Conservation (phyloP, 106 monocot species). For the Allium cepa region DNA sequence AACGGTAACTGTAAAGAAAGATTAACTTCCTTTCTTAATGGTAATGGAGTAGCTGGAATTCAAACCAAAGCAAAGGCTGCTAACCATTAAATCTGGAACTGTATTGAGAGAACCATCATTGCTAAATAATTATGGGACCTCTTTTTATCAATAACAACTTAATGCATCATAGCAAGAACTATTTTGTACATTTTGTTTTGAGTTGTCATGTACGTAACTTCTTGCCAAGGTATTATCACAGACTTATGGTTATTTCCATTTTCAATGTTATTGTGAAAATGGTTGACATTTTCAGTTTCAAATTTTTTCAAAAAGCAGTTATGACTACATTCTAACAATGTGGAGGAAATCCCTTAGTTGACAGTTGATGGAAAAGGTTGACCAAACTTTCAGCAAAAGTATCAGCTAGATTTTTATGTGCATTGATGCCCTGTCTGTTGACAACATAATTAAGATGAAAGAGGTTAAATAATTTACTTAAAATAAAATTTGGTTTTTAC, state of each 20-base stretch:
- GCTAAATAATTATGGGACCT: conserved; percentile 1
- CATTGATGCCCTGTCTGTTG: conserved; percentile 1
- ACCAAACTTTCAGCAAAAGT: not conserved
- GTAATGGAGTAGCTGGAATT: conserved; percentile 1
- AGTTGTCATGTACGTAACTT: too few relatives aligned
- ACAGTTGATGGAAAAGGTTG: conserved; percentile 1
- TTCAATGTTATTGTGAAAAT: not conserved
- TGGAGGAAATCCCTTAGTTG: conserved; percentile 3
- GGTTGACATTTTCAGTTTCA: not conserved
- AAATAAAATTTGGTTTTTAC: too few relatives aligned
- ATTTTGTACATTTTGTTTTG: not conserved
- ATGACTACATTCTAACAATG: not conserved
- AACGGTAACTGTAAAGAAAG: not conserved
- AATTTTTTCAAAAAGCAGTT: not conserved
- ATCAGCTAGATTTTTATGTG: conserved; percentile 5
- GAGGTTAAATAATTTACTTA: too few relatives aligned
- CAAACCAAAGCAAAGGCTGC: conserved; percentile 1
- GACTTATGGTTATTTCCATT: too few relatives aligned
- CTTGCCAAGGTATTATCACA: not conserved
- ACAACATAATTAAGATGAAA: conserved; percentile 2
- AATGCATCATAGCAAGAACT: not conserved
- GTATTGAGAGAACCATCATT: conserved; percentile 3
- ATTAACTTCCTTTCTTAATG: conserved; percentile 10
- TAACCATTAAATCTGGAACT: not conserved
- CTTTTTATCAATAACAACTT: conserved; percentile 3